These are phyloP conservation scores for Vigna angularis DNA, from an alignment of 306 rosid genomes.

Conservation along the genomic window DNA sequence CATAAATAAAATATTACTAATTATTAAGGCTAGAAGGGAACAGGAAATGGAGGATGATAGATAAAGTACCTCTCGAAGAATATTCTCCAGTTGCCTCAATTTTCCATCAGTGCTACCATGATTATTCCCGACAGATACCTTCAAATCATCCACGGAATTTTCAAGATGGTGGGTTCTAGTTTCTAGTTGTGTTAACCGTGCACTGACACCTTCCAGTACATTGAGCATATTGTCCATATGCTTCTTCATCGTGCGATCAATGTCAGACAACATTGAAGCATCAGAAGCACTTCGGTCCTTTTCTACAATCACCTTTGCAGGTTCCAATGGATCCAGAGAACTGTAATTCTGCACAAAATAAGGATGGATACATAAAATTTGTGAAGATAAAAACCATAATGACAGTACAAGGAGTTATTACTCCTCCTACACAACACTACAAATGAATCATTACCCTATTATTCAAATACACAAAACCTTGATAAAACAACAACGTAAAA, in stretches of 20 bases:
- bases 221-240: constrained; percentile 72
- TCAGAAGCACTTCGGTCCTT: constrained; percentile 60
- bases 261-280: constrained; percentile 67
- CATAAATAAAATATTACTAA: constrained; percentile 25
- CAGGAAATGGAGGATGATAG: neutral
- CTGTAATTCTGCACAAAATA: constrained; percentile 63
- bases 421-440: constrained; percentile 19
- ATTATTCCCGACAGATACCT: constrained; percentile 75
- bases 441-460: constrained; percentile 28
- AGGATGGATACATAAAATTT: constrained; percentile 28
- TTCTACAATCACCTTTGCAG: constrained; percentile 61
- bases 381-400: constrained; percentile 7
- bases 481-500: constrained; percentile 7
- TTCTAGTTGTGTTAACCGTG: constrained; percentile 80
- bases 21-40: constrained; percentile 24
- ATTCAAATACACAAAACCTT: constrained; percentile 12
- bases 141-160: constrained; percentile 80
- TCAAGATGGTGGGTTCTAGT: constrained; percentile 78
- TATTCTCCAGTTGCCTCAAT: constrained; percentile 81
- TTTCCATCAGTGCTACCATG: constrained; percentile 82
- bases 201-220: constrained; percentile 82
- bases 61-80: constrained; percentile 76
- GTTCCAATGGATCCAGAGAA: constrained; percentile 76
- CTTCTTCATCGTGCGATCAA: constrained; percentile 78
- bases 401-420: constrained; percentile 19